Evolutionary conservation across 176 grass and related monocot species (phyloP).

Genomic region (Triticum turgidum): DNA sequence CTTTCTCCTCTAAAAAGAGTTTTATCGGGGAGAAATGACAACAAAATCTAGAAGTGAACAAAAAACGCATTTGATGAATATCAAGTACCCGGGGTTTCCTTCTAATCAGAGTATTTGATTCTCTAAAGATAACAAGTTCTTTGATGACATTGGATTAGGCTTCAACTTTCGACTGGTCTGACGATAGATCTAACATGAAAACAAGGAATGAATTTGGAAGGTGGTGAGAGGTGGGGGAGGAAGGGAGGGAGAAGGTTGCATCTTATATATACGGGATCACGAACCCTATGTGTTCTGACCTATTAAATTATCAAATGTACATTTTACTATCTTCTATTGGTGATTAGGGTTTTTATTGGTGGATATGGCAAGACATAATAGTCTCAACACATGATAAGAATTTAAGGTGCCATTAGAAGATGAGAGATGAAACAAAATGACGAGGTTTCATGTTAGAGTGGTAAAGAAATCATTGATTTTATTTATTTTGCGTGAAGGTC

Average conservation of each 20-base stretch:
- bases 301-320: neutral
- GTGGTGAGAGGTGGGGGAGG: neutral
- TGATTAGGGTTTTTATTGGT: too few relatives aligned
- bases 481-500: neutral
- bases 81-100: neutral
- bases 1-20: neutral
- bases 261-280: too few relatives aligned
- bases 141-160: neutral
- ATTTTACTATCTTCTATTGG: neutral
- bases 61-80: neutral
- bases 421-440: too few relatives aligned
- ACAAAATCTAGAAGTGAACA: neutral
- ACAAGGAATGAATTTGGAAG: neutral
- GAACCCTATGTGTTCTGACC: neutral
- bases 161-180: neutral
- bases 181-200: too few relatives aligned
- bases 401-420: too few relatives aligned
- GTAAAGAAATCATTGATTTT: too few relatives aligned
- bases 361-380: too few relatives aligned
- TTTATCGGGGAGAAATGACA: neutral
- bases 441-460: too few relatives aligned
- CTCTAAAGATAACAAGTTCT: neutral
- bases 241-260: neutral
- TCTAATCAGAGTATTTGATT: neutral
- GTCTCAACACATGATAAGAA: too few relatives aligned